Conservation (phyloP, 352 stramenopile species). For the Phytophthora cactorum region DNA sequence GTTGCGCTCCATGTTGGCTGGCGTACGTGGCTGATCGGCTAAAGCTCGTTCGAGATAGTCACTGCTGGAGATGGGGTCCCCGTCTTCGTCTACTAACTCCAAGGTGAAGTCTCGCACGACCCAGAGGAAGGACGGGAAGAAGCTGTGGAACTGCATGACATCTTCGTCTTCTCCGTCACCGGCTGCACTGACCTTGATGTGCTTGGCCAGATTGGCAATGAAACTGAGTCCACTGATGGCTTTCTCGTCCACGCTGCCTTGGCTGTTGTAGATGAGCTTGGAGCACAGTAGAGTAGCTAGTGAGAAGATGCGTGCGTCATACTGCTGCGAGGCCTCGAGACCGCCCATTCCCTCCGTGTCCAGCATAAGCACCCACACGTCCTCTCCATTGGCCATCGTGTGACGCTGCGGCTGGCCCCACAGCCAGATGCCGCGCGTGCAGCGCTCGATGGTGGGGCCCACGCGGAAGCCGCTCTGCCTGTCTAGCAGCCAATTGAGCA, state of each 20-base stretch:
- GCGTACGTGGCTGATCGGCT: slow-evolving; percentile 69
- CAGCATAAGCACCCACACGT: slow-evolving; percentile 84
- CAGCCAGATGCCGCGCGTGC: slow-evolving; percentile 89
- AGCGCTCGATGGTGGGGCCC: slow-evolving; percentile 82
- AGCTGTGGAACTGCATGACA: slow-evolving; percentile 78
- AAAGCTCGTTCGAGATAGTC: slow-evolving; percentile 88
- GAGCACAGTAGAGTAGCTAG: slow-evolving; percentile 86
- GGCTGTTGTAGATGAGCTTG: slow-evolving; percentile 91
- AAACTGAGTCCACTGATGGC: slow-evolving; percentile 86
- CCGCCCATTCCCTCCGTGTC: slow-evolving; percentile 89
- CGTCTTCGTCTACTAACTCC: slow-evolving; percentile 86
- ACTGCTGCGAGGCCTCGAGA: slow-evolving; percentile 84
- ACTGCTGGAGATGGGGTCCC: slow-evolving; percentile 72
- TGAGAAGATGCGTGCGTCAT: slow-evolving; percentile 90
- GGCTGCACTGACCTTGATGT: slow-evolving; percentile 77
- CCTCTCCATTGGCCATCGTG: slow-evolving; percentile 67
- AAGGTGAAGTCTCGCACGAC: slow-evolving; percentile 90
- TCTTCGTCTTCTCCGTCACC: slow-evolving; percentile 51
- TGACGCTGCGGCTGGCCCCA: slow-evolving; percentile 74
- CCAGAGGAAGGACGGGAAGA: slow-evolving; percentile 91
- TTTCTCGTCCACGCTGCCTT: slow-evolving; percentile 86
- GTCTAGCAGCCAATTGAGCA: slow-evolving; percentile 89
- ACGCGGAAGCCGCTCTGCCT: slow-evolving; percentile 78
- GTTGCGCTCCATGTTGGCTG: slow-evolving; percentile 79
- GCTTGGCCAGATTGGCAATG: slow-evolving; percentile 87